Base-by-base conservation (phyloP, 306 rosid genomes). In the Dryas octopetala region DNA sequence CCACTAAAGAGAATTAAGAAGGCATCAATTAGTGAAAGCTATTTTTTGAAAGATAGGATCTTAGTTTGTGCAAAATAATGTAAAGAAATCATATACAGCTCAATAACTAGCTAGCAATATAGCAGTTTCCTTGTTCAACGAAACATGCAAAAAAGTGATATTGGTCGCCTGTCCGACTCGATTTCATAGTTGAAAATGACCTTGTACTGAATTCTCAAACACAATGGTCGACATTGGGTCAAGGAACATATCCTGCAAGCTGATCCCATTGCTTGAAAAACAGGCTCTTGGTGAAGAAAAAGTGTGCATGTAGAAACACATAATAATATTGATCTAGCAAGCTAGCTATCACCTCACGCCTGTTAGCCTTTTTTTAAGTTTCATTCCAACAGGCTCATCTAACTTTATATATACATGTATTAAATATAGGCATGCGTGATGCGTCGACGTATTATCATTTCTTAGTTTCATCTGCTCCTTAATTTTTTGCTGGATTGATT, bases 161-260 rank as follows among this genome's bases (percentile, higher is more conserved):
- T 32, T 32, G 52, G 64, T 12, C 28, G 14, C 63, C 13, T 10
- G 65, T 41, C 51, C 53, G 52, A 40, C 4, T 55, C 43, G 47
- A 19, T 69, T 32, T 50, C 70, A 26, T 59, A 8, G 54, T 23
- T 60, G 62, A 69, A 43, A 77, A 41, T 14, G 63, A 68, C 76
- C 50, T 32, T 32, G 7, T 70, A 50, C 55, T 70, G 45, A 61
- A 69, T 28, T 61, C 61, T 49, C 51, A n/a, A 9, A 66, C 6
- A 8, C 1, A 52, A 6, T 11, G 32, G 41, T n/a, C 17, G 38
- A 32, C 38, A 32, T 32, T 10, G 8, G 17, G 62, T 73, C 70
- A 79, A 79, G 74, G 59, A 79, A 44, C 78, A 66, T 57, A 73
- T 79, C 78, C 78, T 73, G 83, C 55, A 72, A 79, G 55, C 19